Evolutionary conservation across 2,329 filamentous ascomycete genomes (phyloP), one percentile per base, ranked within the genome.

Genomic region (Cordyceps fumosorosea): DNA sequence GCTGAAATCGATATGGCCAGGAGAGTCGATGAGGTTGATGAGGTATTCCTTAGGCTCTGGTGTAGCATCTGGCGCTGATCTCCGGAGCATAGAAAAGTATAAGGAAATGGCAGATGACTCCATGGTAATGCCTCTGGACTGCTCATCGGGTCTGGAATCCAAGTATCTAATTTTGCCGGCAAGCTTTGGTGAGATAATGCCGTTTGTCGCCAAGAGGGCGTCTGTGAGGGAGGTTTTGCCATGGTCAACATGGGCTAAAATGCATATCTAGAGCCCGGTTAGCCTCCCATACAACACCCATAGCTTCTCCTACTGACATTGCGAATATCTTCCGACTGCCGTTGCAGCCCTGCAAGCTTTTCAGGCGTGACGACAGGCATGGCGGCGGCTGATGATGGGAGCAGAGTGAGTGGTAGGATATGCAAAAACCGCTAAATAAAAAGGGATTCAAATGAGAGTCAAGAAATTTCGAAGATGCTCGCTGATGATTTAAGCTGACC

Each of bases 91-190:
- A 42, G 93, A 96, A 74, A 99, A 99, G 76, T 90, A 96, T 40
- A 99, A 81, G 0, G 95, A 98, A 66, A 99, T 99, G 65, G 95
- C 95, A 6, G 93, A 98, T 0, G 95, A 98, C 75, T 99, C 95
- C 95, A 99, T 99, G n/a, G 95, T 99, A 72, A 99, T 99, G 62
- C 95, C 95, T 66, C 95, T 89, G 18, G 90, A 84, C 77, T 99
- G 95, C 75, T 99, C 95, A 76, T 99, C 95, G 1, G 93, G 93
- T 50, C 95, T 84, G 24, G 95, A 98, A 77, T 99, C 95, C 63
- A 99, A 86, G 72, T 98, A 99, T 67, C 95, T 89, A 76, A 99
- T 96, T 81, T 98, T 98, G 74, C 95, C 95, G 62, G 95, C 95
- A 71, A 98, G 83, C 74, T 98, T 98, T 62, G 93, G 91, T 34